Evolutionary conservation across 306 rosid species (phyloP).

Genomic region (Ormosia semicastrata): DNA sequence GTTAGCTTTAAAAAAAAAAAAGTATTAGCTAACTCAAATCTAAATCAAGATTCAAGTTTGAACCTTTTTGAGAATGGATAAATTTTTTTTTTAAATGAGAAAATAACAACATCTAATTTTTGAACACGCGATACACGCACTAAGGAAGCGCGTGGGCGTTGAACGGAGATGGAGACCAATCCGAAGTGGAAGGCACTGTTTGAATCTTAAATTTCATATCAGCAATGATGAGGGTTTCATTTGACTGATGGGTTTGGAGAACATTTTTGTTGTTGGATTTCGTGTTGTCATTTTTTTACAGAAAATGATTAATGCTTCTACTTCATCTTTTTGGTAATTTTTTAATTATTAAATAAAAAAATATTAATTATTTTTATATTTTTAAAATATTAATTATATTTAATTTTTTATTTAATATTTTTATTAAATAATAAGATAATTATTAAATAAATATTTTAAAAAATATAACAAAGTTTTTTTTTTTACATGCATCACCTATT

Average conservation of each 20-base stretch:
- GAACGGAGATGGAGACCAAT: neutral
- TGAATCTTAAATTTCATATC: conserved; percentile 46
- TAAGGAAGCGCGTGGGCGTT: neutral
- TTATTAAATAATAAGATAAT: no score
- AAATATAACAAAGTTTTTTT: no score
- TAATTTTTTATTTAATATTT: no score
- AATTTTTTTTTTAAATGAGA: neutral
- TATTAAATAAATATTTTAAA: no score
- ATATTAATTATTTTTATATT: no score
- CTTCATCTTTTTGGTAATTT: no score
- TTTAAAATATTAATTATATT: no score
- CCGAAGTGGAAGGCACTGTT: neutral
- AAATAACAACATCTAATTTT: neutral
- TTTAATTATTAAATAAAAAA: no score
- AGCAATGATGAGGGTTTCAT: conserved; percentile 61
- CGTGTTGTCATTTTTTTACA: conserved; percentile 6
- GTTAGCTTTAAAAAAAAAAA: neutral
- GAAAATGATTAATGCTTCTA: no score
- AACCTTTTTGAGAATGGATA: neutral
- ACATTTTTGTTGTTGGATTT: conserved; percentile 16
- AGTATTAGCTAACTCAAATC: neutral
- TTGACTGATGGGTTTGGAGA: conserved; percentile 38
- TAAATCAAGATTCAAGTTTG: neutral
- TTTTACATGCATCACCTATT: conserved; percentile 19
- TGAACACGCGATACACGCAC: conserved; percentile 5